These are phyloP conservation scores for Salvia miltiorrhiza DNA, from an alignment of 257 asterid genomes.

Conservation along the genomic window DNA sequence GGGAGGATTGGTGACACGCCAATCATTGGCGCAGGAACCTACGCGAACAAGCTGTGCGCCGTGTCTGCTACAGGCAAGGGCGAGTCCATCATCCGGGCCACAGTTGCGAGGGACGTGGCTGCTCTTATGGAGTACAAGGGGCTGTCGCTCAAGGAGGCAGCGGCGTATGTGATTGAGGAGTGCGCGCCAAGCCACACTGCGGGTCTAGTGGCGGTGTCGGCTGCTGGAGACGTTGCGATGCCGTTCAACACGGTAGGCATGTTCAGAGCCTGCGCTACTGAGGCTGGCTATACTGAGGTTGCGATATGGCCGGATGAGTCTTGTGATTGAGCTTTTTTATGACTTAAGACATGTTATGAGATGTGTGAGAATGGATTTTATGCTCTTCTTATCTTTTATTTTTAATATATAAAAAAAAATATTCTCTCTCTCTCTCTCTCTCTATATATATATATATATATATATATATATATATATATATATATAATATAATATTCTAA, in stretches of 20 bases:
- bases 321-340: neutral
- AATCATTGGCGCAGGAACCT: conserved; percentile 83
- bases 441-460: too few relatives aligned
- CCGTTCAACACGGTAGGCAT: conserved; percentile 73
- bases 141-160: conserved; percentile 80
- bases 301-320: conserved; percentile 54
- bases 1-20: conserved; percentile 97
- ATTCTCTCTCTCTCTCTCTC: too few relatives aligned
- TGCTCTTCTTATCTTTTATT: too few relatives aligned
- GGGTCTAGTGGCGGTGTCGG: conserved; percentile 87
- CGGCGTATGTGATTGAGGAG: conserved; percentile 52
- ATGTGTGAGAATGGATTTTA: too few relatives aligned
- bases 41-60: conserved; percentile 78
- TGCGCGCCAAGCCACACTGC: conserved; percentile 51
- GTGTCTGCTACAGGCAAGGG: conserved; percentile 94
- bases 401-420: too few relatives aligned
- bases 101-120: conserved; percentile 88
- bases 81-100: conserved; percentile 76
- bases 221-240: conserved; percentile 72
- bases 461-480: too few relatives aligned
- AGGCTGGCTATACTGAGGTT: conserved; percentile 63
- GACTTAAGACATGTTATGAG: too few relatives aligned
- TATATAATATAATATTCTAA: too few relatives aligned
- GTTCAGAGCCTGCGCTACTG: conserved; percentile 94
- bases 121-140: conserved; percentile 92